Evolutionary conservation across 768 basidiomycete species (phyloP), one percentile per base, ranked within the genome.

Genomic region (Mycena albidolilacea): DNA sequence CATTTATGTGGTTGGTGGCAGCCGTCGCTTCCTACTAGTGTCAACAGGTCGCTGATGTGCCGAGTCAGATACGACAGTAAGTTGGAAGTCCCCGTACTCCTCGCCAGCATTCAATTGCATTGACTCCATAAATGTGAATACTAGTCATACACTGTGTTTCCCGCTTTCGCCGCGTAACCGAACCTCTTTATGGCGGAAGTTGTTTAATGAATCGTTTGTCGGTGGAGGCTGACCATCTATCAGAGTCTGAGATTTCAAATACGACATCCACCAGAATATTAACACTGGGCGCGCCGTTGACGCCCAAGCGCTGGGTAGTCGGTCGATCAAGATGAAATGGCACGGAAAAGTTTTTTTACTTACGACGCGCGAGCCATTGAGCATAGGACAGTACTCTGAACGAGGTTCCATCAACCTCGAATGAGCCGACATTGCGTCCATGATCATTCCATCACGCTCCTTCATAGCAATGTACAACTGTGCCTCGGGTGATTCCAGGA

Each of bases 401-500:
- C 57, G 21, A 1, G 71, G 64, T 4, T 48, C 15, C 7, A 75
- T 39, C 1, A 64, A 35, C 7, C 59, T 64, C 9, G 65, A 46
- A n/a, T 65, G 59, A 17, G 30, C 61, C 5, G 46, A 8, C 37
- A 37, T 23, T 15, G 19, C 46, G 19, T 64, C 71, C 15, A 70
- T 19, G 17, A 76, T 66, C 54, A 70, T 38, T 9, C 75, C 71
- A 35, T 73, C 75, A 19, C 71, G 71, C 7, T 76, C 75, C 21
- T 70, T 62, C 75, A 76, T 76, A 0, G 75, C 68, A 50, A 76
- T 76, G 39, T 70, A 76, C 54, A 76, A 14, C 75, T 75, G 41
- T 8, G 37, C 9, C 30, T 37, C 44, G 35, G 30, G 38, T 8
- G 58, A 11, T 39, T 69, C 35, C 68, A 57, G 15, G 14, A 1